phyloP scores from a whole-genome alignment of 768 basidiomycete species.

The Collybia sordida region DNA sequence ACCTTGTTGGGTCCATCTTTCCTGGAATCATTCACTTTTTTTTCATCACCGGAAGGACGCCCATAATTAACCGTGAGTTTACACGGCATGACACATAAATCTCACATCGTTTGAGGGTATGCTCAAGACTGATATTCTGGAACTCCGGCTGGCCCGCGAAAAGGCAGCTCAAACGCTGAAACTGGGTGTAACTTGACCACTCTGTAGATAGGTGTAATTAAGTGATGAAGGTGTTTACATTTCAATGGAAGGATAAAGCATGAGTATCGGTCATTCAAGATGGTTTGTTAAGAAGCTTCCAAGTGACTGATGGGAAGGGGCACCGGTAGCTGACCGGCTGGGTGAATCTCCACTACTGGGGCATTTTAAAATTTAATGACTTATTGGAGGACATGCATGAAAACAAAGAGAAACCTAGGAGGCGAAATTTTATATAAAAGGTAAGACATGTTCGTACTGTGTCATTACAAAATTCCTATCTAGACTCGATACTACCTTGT shows the following conservation, averaged over 20 bases:
- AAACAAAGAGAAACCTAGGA: too few species aligned
- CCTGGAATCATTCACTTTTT: conserved; percentile 7
- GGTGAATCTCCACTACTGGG: background rate
- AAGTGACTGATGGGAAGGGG: conserved; percentile 48
- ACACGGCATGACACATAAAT: too few species aligned
- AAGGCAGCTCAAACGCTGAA: too few species aligned
- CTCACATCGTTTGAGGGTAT: too few species aligned
- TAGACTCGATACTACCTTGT: too few species aligned
- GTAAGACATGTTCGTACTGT: too few species aligned
- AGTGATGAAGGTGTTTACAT: conserved; percentile 3
- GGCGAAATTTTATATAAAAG: too few species aligned
- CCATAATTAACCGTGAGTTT: conserved; percentile 3
- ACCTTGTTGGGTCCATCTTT: conserved; percentile 1
- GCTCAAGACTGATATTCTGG: too few species aligned
- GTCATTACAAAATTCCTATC: too few species aligned
- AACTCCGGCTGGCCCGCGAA: too few species aligned
- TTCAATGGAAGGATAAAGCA: conserved; percentile 12
- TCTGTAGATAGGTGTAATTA: too few species aligned
- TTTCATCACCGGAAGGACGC: conserved; percentile 7
- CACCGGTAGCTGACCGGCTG: conserved; percentile 1
- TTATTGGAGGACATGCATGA: background rate
- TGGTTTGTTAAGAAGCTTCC: conserved; percentile 36
- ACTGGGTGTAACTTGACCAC: too few species aligned
- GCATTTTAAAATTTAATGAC: conserved; percentile 1
- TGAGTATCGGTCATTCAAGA: conserved; percentile 23